Evolutionary conservation across 805 yeast species (phyloP), one percentile per base, ranked within the genome.

Genomic region (Candida vartiovaarae): DNA sequence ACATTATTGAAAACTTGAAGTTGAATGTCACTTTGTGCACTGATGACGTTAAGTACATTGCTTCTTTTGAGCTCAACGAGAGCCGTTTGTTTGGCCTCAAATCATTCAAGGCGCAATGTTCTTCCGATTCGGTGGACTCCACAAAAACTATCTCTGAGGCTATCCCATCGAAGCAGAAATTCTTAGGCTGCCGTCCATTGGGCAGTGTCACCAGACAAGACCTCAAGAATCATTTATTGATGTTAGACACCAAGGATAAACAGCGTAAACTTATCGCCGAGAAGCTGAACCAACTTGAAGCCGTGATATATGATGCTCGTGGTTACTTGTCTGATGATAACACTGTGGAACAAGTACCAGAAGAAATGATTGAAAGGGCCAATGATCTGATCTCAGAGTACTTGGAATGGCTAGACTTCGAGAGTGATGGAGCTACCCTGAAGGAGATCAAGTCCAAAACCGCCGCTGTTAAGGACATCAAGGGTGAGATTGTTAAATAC

Each of bases 341-440:
- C 25, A 72, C 71, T 6, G 45, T 50, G 0, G 61, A 61, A 9
- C 72, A 68, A 37, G 67, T 73, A 0, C 76, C 77, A 7, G 55
- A 61, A 5, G 53, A 60, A 0, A 64, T 69, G 33, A 47, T 76
- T 5, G 70, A 66, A 5, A 52, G 60, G 29, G 62, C 72, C 8
- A 50, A 65, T 1, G 44, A 53, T 0, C 48, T 66, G 5, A 75
- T 82, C 4, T 44, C 66, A 11, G 79, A 76, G 8, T 63, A 69
- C 26, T 64, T 84, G 38, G 91, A 83, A 46, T 87, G 95, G 95
- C 65, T 88, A 33, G 95, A 87, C 40, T 78, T 75, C 53, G 88
- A 79, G 15, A 72, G 86, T 32, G 84, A 75, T 42, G 68, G 65
- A 24, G 74, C 84, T 1, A 49, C 61, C 1, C 38, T 63, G 9